Percentiles rank a stretch among this genome's conserved stretches.
Evolutionary conservation across 345 rosid genomes (phyloP).

Genomic region (Lumnitzera littorea): DNA sequence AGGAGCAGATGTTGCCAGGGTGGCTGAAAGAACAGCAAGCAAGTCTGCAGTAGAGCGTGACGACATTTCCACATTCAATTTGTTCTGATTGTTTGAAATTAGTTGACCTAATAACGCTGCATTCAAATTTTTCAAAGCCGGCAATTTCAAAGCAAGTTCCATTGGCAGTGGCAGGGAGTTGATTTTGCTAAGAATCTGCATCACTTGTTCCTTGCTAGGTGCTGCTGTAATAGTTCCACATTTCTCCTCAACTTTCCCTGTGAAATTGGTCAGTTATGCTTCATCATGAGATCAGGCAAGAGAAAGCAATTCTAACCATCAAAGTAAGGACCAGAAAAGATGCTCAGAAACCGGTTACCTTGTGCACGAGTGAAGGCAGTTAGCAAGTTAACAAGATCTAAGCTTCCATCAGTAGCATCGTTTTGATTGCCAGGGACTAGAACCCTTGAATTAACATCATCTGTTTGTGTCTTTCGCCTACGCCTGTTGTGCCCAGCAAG

Average conservation of each 20-base stretch:
- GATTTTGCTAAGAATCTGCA: constrained; percentile 72
- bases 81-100: constrained; percentile 29
- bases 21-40: constrained; percentile 63
- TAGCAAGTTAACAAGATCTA: constrained; percentile 65
- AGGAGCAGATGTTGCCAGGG: constrained; percentile 54
- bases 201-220: constrained; percentile 63
- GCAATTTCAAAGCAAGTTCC: constrained; percentile 63
- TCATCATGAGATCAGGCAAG: constrained; percentile 7
- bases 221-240: constrained; percentile 24
- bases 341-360: constrained; percentile 33
- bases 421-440: constrained; percentile 41
- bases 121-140: constrained; percentile 37
- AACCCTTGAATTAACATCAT: constrained; percentile 52
- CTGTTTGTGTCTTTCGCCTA: constrained; percentile 75
- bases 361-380: constrained; percentile 57
- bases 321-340: not conserved
- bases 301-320: constrained; percentile 1
- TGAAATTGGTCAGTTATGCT: not conserved
- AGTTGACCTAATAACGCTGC: constrained; percentile 36
- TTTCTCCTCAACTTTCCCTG: constrained; percentile 53
- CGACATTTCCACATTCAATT: constrained; percentile 30
- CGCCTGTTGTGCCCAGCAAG: constrained; percentile 80
- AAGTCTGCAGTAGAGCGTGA: constrained; percentile 72
- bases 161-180: constrained; percentile 70
- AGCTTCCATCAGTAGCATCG: constrained; percentile 23